Evolutionary conservation across 1,284 basidiomycete genomes (phyloP), one percentile per base, ranked within the genome.

Genomic region (Ustilago sp.): DNA sequence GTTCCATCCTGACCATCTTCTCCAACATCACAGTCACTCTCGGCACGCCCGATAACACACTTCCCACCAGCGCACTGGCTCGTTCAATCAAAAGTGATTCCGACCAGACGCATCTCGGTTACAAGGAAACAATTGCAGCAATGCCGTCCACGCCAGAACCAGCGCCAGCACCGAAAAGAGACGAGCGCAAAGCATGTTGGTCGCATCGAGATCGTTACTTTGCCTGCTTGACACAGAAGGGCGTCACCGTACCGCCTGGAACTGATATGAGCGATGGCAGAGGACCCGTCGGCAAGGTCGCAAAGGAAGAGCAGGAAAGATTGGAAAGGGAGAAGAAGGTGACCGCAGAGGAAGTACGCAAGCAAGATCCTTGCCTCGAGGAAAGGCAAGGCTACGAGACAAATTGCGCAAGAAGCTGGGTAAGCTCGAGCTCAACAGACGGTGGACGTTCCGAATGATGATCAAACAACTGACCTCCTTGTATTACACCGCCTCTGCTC

Each of bases 351-450:
- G 73, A 79, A 52, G 78, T 74, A 63, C 66, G 77, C 41, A 47
- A 52, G 31, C 60, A 72, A 34, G 82, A 86, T 57, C 84, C 84
- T n/a, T 86, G 84, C 64, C 34, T 59, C 28, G 57, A 70, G 12
- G 58, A 63, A 57, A 47, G 84, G 41, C 67, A 74, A 38, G 70
- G 58, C 32, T 86, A 84, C 60, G 84, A 86, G 65, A 59, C 54
- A 31, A 77, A 77, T 36, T 85, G 84, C 63, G 82, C 83, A 7
- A 66, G 66, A 61, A 85, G 84, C 71, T 85, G 84, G 84, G 84
- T 85, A 75, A 70, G 83, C 82, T 12, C 3, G 11, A 19, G 13
- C 23, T 2, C 39, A 54, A 48, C n/a, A 9, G 2, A 43, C 13
- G 7, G 19, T 15, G 28, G 34, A 43, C 19, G 19, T 38, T n/a